Base-by-base conservation (phyloP, 2,329 filamentous ascomycete species). In the Diaporthe sp. region DNA sequence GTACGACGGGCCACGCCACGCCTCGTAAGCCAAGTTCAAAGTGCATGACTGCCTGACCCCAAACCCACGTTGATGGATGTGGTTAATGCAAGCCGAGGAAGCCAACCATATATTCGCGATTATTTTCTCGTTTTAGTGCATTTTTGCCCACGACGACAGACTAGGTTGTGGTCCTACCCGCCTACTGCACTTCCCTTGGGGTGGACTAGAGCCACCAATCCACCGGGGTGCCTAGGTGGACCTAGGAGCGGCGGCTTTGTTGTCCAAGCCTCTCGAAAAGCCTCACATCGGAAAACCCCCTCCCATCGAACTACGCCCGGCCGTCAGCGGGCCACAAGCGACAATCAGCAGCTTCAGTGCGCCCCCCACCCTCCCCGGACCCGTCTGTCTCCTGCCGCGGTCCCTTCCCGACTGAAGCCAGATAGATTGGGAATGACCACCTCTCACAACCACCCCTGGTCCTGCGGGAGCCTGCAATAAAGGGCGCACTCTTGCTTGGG, bases 351-450 rank as follows among this genome's bases (percentile, higher is more conserved):
- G 57, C 37, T 71, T 53, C 55, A 57, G 28, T 37, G n/a, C 49
- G 31, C 57, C 62, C 71, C 59, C 70, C 49, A 3, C 37, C 37
- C 37, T 34, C 57, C 39, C 58, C 31, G n/a, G 39, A 37, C 44
- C 53, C 17, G 58, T 28, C 65, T 53, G 62, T 65, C 55, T 65
- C 46, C 61, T 67, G 31, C 65, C 46, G 65, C 49, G 46, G 46
- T 39, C 65, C 31, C 59, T 71, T 46, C 17, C 31, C 58, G 65
- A 58, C 39, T 70, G 67, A 71, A 68, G 69, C 72, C 72, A 61
- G 62, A 74, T 67, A 74, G 62, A 70, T 59, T 74, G n/a, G 61
- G 62, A 75, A 58, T 68, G 34, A 69, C 59, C 73, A 61, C 55
- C 25, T 65, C 59, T 61, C 37, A 59, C 57, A 68, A 46, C 34